A percentile compares a stretch with the other conserved stretches of the same genome.
Evolutionary conservation across 306 rosid species (phyloP).

Genomic region (Vigna unguiculata): DNA sequence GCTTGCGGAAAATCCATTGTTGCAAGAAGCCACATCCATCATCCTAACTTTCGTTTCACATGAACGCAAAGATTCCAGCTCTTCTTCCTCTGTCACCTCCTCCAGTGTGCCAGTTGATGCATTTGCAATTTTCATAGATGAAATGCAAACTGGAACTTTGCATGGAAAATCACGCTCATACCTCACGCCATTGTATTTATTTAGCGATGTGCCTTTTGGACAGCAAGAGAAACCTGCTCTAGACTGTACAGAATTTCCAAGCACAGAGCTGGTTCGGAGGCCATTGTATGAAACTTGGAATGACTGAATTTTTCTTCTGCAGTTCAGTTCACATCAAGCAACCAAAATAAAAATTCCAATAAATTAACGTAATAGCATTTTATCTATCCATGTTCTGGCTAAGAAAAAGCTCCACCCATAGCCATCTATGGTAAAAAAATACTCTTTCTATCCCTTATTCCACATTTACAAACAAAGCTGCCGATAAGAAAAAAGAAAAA

Average conservation of each 20-base stretch:
- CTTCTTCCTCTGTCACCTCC: slow-evolving; percentile 51
- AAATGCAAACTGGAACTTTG: slow-evolving; percentile 35
- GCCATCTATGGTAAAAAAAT: background rate
- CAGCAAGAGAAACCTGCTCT: slow-evolving; percentile 50
- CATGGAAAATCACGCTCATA: slow-evolving; percentile 11
- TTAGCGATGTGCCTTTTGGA: slow-evolving; percentile 40
- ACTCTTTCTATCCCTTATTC: background rate
- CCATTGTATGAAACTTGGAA: slow-evolving; percentile 45
- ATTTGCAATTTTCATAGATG: slow-evolving; percentile 45
- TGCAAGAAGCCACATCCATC: slow-evolving; percentile 29
- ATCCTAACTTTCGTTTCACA: slow-evolving; percentile 38
- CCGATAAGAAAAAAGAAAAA: too few species aligned
- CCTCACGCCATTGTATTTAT: slow-evolving; percentile 32
- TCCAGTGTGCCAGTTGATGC: slow-evolving; percentile 48
- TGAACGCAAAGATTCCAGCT: slow-evolving; percentile 39
- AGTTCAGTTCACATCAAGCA: slow-evolving; percentile 48
- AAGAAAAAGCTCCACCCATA: slow-evolving; percentile 3
- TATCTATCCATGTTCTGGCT: background rate
- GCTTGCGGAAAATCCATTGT: slow-evolving; percentile 4
- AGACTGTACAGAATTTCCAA: slow-evolving; percentile 46
- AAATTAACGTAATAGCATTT: slow-evolving; percentile 30
- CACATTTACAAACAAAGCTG: slow-evolving; percentile 2
- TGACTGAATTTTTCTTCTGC: slow-evolving; percentile 58
- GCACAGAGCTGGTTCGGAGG: slow-evolving; percentile 35
- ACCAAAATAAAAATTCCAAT: slow-evolving; percentile 40